These are phyloP conservation scores for Limonium bicolor DNA, from an alignment of 148 eudicot genomes.

Conservation along the genomic window DNA sequence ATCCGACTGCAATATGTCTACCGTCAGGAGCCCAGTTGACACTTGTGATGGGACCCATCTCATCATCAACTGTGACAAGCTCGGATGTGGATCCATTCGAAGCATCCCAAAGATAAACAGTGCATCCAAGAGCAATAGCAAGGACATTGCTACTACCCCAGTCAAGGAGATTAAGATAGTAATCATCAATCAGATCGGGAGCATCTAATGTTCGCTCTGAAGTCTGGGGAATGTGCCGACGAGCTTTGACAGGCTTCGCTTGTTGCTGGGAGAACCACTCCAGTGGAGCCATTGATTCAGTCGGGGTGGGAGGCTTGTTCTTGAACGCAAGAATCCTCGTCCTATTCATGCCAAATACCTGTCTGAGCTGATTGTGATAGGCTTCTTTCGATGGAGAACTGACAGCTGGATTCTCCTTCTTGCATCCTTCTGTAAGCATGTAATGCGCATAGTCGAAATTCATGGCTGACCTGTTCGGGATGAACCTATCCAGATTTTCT, in stretches of 20 bases:
- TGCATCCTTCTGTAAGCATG: constrained; percentile 68
- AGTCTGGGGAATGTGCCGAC: constrained; percentile 87
- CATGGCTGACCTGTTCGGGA: constrained; percentile 93
- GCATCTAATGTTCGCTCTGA: constrained; percentile 87
- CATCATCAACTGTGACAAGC: constrained; percentile 73
- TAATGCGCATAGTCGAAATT: constrained; percentile 83
- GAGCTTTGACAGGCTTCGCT: constrained; percentile 51
- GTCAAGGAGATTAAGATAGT: constrained; percentile 74
- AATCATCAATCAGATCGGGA: constrained; percentile 80
- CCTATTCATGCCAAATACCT: constrained; percentile 80
- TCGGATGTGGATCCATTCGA: constrained; percentile 68
- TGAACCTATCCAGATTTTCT: constrained; percentile 61
- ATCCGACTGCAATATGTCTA: constrained; percentile 62
- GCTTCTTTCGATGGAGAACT: constrained; percentile 83
- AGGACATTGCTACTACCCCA: constrained; percentile 85
- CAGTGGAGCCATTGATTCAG: constrained; percentile 26
- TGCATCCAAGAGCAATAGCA: constrained; percentile 80
- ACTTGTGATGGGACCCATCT: constrained; percentile 74
- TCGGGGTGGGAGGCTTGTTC: constrained; percentile 75
- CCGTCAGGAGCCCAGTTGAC: constrained; percentile 99
- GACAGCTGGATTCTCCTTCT: constrained; percentile 66
- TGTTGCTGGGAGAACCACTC: constrained; percentile 39
- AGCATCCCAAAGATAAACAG: constrained; percentile 95
- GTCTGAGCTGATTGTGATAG: constrained; percentile 67
- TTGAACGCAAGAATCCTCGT: constrained; percentile 81